Evolutionary conservation across 1,284 basidiomycete species (phyloP), one percentile per base, ranked within the genome.

Genomic region (Pseudozyma tsukubaensis): DNA sequence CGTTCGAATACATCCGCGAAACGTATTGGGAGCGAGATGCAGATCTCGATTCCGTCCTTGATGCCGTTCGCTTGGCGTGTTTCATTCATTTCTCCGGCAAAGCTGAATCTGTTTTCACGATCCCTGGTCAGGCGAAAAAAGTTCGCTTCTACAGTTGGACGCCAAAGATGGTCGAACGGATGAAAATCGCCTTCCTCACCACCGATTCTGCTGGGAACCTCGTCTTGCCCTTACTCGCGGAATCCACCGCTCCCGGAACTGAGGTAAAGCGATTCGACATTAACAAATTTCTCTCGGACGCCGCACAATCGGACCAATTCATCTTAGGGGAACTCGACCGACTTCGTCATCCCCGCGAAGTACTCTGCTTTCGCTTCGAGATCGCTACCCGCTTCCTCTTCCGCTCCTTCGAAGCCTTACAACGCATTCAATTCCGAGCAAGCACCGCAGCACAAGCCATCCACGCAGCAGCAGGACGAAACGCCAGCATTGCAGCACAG

Each of bases 21-120:
- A 60, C 74, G 3, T 80, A 65, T 50, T 80, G 78, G 78, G 76
- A 80, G 49, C 50, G 61, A 13, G 71, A 78, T 36, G 64, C 78
- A 11, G 71, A 73, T 36, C 68, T 69, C 14, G 78, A 80, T 14
- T 60, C 65, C 16, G 54, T 75, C 0, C 60, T 74, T 12, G 76
- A 80, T n/a, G 64, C 61, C 2, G 60, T 80, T 0, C 71, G 67
- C 11, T 57, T 80, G 18, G 69, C 71, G 6, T 76, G 50, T 36
- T 67, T 76, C 44, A 53, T 75, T 29, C 78, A 80, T 56, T 76
- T 78, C 45, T 59, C 65, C 1, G 62, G 72, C 42, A 71, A 73
- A n/a, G 66, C 78, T 0, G 59, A 75, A 12, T 74, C 76, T 3
- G 76, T 76, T 9, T 77, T 76, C 35, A 61, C 69, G 3, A 52